A percentile compares a stretch with the other conserved stretches of the same genome.
Evolutionary conservation across 208 protist genomes (phyloP).

Genomic region (Endotrypanum monterogeii): DNA sequence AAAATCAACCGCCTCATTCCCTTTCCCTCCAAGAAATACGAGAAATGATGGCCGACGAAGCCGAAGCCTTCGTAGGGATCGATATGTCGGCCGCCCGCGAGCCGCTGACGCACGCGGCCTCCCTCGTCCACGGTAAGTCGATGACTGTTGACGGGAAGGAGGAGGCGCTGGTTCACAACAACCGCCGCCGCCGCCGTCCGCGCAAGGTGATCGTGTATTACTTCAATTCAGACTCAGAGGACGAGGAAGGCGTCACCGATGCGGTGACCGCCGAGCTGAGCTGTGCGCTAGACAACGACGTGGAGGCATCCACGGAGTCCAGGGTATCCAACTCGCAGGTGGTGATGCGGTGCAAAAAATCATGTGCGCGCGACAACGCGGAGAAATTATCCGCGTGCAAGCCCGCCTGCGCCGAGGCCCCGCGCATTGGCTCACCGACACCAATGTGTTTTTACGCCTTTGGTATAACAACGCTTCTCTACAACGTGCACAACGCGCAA

Average conservation of each 20-base stretch:
- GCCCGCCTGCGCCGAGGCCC: constrained; percentile 23
- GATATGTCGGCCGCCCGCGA: background rate
- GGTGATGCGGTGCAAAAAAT: background rate
- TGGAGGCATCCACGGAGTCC: constrained; percentile 10
- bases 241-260: background rate
- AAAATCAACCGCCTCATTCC: background rate
- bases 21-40: background rate
- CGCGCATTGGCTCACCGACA: constrained; percentile 38
- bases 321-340: background rate
- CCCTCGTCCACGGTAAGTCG: background rate
- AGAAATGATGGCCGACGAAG: background rate
- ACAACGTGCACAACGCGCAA: constrained; percentile 56
- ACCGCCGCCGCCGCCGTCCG: constrained; percentile 23
- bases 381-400: background rate
- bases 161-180: background rate
- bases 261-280: background rate
- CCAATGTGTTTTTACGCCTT: constrained; percentile 63
- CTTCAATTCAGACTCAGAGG: constrained; percentile 24
- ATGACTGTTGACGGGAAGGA: background rate
- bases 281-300: background rate
- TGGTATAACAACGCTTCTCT: constrained; percentile 68
- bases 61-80: background rate
- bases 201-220: constrained; percentile 37
- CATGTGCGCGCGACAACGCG: background rate
- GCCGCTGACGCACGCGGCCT: background rate